These are phyloP conservation scores for Solanum chaucha DNA, from an alignment of 257 asterid genomes.

Conservation along the genomic window DNA sequence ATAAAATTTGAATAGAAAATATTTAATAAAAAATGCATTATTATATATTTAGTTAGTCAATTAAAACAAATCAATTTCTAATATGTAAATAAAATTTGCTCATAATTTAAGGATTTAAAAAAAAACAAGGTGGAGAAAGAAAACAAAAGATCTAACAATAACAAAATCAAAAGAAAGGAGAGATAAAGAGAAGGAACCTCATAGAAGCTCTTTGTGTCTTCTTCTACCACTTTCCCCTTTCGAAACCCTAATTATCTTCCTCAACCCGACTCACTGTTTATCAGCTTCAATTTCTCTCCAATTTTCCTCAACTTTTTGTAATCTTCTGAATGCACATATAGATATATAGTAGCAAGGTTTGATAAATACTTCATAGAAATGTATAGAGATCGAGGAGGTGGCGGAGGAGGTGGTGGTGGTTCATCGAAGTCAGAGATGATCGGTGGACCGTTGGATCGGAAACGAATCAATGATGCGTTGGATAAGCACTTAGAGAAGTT, in stretches of 20 bases:
- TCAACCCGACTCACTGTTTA: background rate
- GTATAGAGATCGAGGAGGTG: constrained; percentile 63
- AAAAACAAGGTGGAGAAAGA: background rate
- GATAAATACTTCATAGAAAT: constrained; percentile 9
- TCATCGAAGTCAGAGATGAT: constrained; percentile 52
- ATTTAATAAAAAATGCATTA: no score
- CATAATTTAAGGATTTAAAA: no score
- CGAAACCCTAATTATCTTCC: constrained; percentile 16
- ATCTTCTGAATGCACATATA: background rate
- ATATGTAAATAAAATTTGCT: no score
- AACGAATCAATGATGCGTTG: constrained; percentile 86
- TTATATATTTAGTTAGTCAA: background rate
- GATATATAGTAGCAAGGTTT: background rate
- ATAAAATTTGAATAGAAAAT: no score
- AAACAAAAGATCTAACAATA: background rate
- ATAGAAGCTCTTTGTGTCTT: background rate
- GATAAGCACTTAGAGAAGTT: constrained; percentile 94
- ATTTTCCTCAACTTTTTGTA: background rate
- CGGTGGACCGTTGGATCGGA: constrained; percentile 89
- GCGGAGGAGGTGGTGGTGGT: constrained; percentile 25
- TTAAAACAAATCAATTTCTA: no score
- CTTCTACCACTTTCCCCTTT: background rate
- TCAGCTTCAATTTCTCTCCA: background rate
- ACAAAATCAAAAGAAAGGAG: background rate
- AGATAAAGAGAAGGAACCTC: background rate